A percentile compares a stretch with the other conserved stretches of the same genome.
Conservation (phyloP, 2,329 filamentous ascomycete genomes). For the Phyllosticta ampelicida region DNA sequence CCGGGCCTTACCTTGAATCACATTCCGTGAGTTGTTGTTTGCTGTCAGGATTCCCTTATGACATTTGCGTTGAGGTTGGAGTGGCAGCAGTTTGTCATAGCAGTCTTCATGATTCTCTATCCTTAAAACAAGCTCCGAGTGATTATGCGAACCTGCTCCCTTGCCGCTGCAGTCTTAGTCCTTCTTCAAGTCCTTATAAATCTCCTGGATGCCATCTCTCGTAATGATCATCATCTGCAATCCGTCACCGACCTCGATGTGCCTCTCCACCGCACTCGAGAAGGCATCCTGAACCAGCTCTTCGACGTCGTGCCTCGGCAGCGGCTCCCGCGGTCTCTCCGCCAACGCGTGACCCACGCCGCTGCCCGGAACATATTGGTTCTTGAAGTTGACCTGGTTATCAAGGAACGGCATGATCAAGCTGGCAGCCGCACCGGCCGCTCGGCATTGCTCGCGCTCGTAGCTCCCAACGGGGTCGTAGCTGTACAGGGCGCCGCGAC, state of each 20-base stretch:
- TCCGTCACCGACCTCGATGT: conserved; percentile 96
- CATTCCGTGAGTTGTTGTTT: no score
- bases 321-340: conserved; percentile 56
- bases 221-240: conserved; percentile 94
- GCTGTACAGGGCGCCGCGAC: conserved; percentile 86
- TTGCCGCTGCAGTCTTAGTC: conserved; percentile 17
- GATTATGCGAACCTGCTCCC: conserved; percentile 6
- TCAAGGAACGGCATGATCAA: conserved; percentile 99
- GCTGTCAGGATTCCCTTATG: no score
- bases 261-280: conserved; percentile 93
- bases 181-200: conserved; percentile 68
- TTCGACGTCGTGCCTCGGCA: conserved; percentile 66
- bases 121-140: conserved; percentile 2
- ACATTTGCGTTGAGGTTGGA: no score
- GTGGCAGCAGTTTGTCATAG: not conserved
- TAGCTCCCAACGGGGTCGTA: conserved; percentile 98
- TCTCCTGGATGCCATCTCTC: conserved; percentile 77
- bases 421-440: conserved; percentile 81
- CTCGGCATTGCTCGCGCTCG: conserved; percentile 91
- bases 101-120: conserved; percentile 1
- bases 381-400: conserved; percentile 99
- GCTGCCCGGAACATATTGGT: conserved; percentile 85
- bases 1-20: no score
- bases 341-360: conserved; percentile 72
- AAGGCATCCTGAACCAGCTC: conserved; percentile 93